Conservation (phyloP, 371 early-diverging fungal genomes). For the Lichtheimia ramosa region DNA sequence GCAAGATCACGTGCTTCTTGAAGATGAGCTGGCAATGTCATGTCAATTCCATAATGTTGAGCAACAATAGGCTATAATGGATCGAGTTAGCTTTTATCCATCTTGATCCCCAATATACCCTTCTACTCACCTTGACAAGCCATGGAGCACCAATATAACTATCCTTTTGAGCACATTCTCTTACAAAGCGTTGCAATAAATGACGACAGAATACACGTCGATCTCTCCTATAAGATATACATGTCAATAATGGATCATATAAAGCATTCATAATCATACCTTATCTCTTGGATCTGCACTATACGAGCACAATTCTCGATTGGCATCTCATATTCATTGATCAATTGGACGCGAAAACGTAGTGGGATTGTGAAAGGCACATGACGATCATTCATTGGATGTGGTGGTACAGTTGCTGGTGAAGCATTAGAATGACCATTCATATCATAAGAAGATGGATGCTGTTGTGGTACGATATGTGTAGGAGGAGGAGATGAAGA, state of each 20-base stretch:
- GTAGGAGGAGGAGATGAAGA: not conserved
- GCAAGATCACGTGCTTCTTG: conserved; percentile 44
- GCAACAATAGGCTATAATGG: conserved; percentile 45
- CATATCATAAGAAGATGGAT: conserved; percentile 2
- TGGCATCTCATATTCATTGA: conserved; percentile 29
- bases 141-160: conserved; percentile 69
- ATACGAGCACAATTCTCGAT: conserved; percentile 31
- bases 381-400: too few relatives aligned
- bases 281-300: conserved; percentile 24
- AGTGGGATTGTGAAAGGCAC: not conserved
- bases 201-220: conserved; percentile 53
- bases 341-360: conserved; percentile 33
- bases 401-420: too few relatives aligned
- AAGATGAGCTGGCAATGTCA: conserved; percentile 45
- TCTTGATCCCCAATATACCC: not conserved
- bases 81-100: not conserved
- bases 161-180: conserved; percentile 66
- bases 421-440: not conserved
- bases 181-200: conserved; percentile 64
- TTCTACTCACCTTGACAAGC: conserved; percentile 57
- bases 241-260: too few relatives aligned
- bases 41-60: conserved; percentile 47
- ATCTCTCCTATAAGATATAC: conserved; percentile 40
- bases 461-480: conserved; percentile 2
- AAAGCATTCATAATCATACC: not conserved